A percentile compares a stretch with the other conserved stretches of the same genome.
Evolutionary conservation across 2,329 filamentous ascomycete genomes (phyloP).

Genomic region (Ceratocystis huliohia): DNA sequence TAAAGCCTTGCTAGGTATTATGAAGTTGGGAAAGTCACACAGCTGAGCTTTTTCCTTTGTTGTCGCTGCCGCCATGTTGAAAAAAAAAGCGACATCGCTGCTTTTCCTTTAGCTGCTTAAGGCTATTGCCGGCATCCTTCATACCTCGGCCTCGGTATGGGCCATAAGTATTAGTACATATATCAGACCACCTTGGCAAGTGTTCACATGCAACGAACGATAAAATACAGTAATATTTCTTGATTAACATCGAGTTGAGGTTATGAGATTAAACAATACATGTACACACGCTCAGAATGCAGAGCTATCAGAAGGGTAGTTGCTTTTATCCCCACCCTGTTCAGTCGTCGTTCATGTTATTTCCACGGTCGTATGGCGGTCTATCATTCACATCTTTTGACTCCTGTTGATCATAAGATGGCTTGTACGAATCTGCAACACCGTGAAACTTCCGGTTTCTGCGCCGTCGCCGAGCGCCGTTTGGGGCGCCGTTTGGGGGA

Average conservation of each 20-base stretch:
- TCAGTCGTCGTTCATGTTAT: neutral
- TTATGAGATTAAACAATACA: neutral
- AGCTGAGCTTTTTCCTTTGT: neutral
- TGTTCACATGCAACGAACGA: conserved; percentile 2
- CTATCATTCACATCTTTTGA: neutral
- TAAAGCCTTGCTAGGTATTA: neutral
- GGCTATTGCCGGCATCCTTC: conserved; percentile 16
- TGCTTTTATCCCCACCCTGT: neutral
- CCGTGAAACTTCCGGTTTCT: conserved; percentile 10
- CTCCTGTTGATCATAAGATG: conserved; percentile 5
- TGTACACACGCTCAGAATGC: neutral
- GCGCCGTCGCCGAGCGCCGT: neutral
- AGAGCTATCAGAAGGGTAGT: neutral
- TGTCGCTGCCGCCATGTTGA: conserved; percentile 17
- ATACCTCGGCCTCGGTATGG: conserved; percentile 12
- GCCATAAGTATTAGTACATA: conserved; percentile 14
- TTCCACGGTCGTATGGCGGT: neutral
- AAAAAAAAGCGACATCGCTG: conserved; percentile 21
- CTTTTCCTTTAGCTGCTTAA: conserved; percentile 5
- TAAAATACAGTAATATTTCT: neutral
- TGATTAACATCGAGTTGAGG: neutral
- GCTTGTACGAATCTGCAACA: conserved; percentile 19
- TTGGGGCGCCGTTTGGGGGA: neutral
- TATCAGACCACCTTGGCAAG: neutral
- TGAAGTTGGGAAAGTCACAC: neutral